Base-by-base conservation (phyloP, 2,329 filamentous ascomycete species). In the Truncatella angustata region DNA sequence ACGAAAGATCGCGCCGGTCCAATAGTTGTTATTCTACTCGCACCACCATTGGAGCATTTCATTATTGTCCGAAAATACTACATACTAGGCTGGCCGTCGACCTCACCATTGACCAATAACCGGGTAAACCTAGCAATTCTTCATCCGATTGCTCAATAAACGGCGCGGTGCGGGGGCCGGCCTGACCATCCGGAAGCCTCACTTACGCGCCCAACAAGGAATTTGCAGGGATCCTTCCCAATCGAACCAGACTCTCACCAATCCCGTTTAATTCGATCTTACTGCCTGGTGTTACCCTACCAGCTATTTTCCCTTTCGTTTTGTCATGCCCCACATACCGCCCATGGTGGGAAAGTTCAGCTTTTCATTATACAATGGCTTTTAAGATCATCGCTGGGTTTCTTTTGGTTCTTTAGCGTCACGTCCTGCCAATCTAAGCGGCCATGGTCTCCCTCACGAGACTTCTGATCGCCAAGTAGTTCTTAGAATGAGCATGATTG, bases 141-240 rank as follows among this genome's bases (percentile, higher is more conserved):
- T 66, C 66, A 63, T 75, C 71, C 68, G 68, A 79, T 79, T 79
- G 76, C 72, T 70, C 70, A 62, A 72, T 66, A 60, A 61, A 62
- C 62, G 60, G 66, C 68, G 65, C 66, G 67, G 69, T 69, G 68
- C 68, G 68, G 64, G 63, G 60, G 59, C 65, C 61, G 60, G n/a
- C 68, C 65, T 68, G 69, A 52, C 77, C 76, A 79, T 66, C 73
- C 68, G 69, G 66, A 71, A 71, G 69, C 69, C 69, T 70, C 68
- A 64, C 70, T 76, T 81, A 81, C 73, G 78, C 79, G 78, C 78
- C 77, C 64, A 57, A 64, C 63, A 59, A 57, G 60, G 63, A 59
- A 58, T 58, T 67, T 59, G 66, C 75, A 72, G 67, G 75, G 73
- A 69, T 73, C 58, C n/a, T 37, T 18, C n/a, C 50, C 24, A 20